These are phyloP conservation scores for Aureobasidium sp. DNA, from an alignment of 2,329 filamentous ascomycete species.

Conservation along the genomic window DNA sequence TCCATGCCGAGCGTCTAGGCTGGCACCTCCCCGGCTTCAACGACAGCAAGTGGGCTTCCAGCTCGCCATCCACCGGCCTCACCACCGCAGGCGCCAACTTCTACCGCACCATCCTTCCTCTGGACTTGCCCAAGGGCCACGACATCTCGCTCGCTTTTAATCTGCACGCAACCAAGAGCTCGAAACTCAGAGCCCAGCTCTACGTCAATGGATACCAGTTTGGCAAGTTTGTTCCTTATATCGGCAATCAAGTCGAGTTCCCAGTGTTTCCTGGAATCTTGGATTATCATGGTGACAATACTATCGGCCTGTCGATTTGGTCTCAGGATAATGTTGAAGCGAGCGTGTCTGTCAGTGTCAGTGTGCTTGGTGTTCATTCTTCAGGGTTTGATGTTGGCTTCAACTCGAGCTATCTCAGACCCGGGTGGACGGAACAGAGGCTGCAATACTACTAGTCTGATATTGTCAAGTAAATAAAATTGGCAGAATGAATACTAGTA, in stretches of 20 bases:
- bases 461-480: neutral
- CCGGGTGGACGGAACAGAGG: constrained; percentile 38
- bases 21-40: constrained; percentile 54
- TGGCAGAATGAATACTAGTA: too few relatives aligned
- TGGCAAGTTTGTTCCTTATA: constrained; percentile 49
- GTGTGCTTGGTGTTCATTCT: constrained; percentile 46
- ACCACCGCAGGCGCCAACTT: constrained; percentile 46
- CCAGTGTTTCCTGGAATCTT: constrained; percentile 55
- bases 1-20: constrained; percentile 52
- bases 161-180: constrained; percentile 39
- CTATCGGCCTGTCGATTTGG: constrained; percentile 54
- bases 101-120: constrained; percentile 48
- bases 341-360: constrained; percentile 35
- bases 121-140: constrained; percentile 45
- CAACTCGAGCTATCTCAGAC: constrained; percentile 40
- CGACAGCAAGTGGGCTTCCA: constrained; percentile 30
- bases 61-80: constrained; percentile 32
- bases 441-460: constrained; percentile 26
- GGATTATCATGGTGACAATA: constrained; percentile 53
- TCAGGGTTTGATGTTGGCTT: constrained; percentile 37
- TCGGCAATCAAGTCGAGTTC: constrained; percentile 56
- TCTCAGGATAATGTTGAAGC: constrained; percentile 49
- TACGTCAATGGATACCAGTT: constrained; percentile 62
- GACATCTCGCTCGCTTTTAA: constrained; percentile 54
- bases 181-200: constrained; percentile 49